These are phyloP conservation scores for Leccinum fallax DNA, from an alignment of 1,284 basidiomycete species.

Conservation along the genomic window DNA sequence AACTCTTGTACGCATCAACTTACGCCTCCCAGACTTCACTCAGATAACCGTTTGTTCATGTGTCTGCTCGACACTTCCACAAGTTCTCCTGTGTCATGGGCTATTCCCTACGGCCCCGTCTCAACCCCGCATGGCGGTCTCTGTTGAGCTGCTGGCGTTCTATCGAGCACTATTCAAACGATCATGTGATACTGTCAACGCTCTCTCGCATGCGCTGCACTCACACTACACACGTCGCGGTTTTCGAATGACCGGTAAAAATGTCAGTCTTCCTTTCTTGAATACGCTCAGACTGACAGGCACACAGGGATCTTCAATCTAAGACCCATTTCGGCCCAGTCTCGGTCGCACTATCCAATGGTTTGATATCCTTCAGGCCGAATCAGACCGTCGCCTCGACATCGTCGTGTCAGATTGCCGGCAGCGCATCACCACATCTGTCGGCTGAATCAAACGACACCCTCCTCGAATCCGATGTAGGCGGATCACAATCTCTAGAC, in stretches of 20 bases:
- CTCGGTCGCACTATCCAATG: slow-evolving; percentile 1
- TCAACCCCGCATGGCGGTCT: background rate
- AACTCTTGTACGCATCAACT: background rate
- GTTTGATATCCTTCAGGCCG: slow-evolving; percentile 1
- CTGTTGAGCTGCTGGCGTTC: background rate
- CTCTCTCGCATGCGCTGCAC: background rate
- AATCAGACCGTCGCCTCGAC: background rate
- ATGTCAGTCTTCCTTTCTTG: background rate
- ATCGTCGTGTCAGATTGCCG: background rate
- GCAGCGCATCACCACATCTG: background rate
- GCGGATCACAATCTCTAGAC: no score
- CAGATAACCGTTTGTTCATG: background rate
- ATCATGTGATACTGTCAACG: background rate
- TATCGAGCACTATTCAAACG: background rate
- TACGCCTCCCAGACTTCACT: background rate
- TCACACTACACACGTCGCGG: background rate
- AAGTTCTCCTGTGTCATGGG: background rate
- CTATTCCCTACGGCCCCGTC: background rate
- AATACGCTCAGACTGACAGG: background rate
- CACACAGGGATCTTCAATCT: background rate
- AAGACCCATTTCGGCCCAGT: background rate
- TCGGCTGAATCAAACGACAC: no score
- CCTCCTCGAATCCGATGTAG: no score
- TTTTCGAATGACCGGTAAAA: background rate
- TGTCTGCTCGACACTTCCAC: background rate